Evolutionary conservation across 2,329 filamentous ascomycete genomes (phyloP).

Genomic region (Tolypocladium tropicale): DNA sequence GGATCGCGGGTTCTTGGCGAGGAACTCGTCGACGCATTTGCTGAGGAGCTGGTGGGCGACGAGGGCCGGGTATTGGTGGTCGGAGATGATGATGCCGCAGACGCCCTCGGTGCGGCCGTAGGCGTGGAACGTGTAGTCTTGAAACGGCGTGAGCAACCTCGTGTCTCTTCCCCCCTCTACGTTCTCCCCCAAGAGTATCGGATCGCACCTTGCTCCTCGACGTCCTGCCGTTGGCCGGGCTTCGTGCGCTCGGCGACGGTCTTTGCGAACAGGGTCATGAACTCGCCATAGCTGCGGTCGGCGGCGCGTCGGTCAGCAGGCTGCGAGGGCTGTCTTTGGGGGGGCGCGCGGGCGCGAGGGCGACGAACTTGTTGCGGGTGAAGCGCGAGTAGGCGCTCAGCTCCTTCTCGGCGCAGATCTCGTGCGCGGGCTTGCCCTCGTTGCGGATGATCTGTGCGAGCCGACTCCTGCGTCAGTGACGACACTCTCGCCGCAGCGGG

Average conservation of each 20-base stretch:
- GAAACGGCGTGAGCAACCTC: constrained; percentile 8
- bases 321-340: constrained; percentile 1
- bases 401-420: constrained; percentile 69
- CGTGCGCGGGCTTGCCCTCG: constrained; percentile 62
- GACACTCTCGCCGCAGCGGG: constrained; percentile 6
- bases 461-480: background rate
- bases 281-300: constrained; percentile 35
- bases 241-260: constrained; percentile 78
- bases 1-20: constrained; percentile 61
- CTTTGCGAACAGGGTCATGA: constrained; percentile 80
- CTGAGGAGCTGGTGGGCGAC: constrained; percentile 80
- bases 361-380: constrained; percentile 55
- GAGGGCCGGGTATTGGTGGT: constrained; percentile 64
- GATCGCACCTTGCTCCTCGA: constrained; percentile 62
- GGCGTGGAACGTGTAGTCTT: constrained; percentile 65
- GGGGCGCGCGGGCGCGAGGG: background rate
- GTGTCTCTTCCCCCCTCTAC: background rate
- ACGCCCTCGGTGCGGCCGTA: constrained; percentile 67
- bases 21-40: constrained; percentile 82
- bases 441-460: constrained; percentile 65
- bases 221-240: constrained; percentile 73
- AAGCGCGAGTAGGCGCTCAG: constrained; percentile 72
- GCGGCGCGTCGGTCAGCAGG: constrained; percentile 9
- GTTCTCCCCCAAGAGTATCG: background rate
- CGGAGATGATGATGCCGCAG: constrained; percentile 67